These are phyloP conservation scores for Trypanosoma conorhini DNA, from an alignment of 208 protist species.

Conservation along the genomic window DNA sequence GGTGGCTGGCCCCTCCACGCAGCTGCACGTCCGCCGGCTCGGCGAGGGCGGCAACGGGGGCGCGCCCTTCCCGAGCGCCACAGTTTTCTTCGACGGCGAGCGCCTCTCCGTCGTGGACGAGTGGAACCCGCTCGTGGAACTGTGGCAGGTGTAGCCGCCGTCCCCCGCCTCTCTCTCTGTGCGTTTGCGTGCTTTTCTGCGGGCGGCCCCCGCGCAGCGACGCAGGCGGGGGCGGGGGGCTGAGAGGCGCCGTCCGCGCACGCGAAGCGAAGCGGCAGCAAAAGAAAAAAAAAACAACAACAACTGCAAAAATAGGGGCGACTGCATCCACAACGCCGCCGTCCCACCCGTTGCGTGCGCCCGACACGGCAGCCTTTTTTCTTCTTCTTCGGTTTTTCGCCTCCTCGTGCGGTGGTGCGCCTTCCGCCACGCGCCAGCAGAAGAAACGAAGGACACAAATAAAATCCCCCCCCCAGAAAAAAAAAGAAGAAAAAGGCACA, in stretches of 20 bases:
- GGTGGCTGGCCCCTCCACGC: slow-evolving; percentile 51
- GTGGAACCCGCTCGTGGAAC: slow-evolving; percentile 58
- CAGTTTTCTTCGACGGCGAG: slow-evolving; percentile 60
- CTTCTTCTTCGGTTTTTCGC: too few relatives aligned
- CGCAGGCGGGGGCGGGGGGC: too few relatives aligned
- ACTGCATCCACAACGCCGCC: too few relatives aligned
- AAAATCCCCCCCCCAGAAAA: not conserved
- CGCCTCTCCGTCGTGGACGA: slow-evolving; percentile 57
- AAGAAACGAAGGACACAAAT: not conserved
- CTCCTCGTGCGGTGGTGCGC: too few relatives aligned
- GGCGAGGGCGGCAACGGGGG: slow-evolving; percentile 53
- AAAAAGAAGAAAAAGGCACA: not conserved
- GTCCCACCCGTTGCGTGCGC: too few relatives aligned
- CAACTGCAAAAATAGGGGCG: not conserved
- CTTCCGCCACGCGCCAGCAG: too few relatives aligned
- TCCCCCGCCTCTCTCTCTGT: not conserved
- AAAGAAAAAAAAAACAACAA: not conserved
- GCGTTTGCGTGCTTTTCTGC: not conserved
- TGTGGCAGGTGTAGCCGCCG: slow-evolving; percentile 17
- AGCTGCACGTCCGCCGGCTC: slow-evolving; percentile 66
- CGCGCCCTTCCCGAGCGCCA: slow-evolving; percentile 58
- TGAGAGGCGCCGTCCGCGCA: too few relatives aligned
- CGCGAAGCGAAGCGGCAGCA: too few relatives aligned
- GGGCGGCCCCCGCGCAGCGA: too few relatives aligned
- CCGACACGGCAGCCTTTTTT: too few relatives aligned